A percentile compares a stretch with the other conserved stretches of the same genome.
These are phyloP conservation scores for Exsudoporus frostii DNA, from an alignment of 768 basidiomycete genomes.

Conservation along the genomic window DNA sequence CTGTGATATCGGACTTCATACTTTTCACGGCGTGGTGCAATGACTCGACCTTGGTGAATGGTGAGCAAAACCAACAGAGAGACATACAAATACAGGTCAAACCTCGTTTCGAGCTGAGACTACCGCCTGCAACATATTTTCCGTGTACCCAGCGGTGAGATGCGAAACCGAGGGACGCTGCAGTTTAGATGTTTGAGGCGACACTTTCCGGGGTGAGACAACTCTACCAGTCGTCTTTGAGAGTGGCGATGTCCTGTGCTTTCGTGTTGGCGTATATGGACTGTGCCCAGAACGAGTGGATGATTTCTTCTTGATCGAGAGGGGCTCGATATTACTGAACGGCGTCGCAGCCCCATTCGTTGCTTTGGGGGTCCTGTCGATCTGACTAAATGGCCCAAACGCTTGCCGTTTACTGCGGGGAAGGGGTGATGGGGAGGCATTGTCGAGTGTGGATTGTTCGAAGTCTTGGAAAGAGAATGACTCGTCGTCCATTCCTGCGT, in stretches of 20 bases:
- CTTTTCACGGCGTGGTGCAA: constrained; percentile 71
- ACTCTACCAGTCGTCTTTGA: constrained; percentile 42
- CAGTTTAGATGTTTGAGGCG: constrained; percentile 48
- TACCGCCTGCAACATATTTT: constrained; percentile 47
- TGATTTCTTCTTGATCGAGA: constrained; percentile 83
- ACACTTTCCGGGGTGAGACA: constrained; percentile 50
- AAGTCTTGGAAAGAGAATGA: constrained; percentile 26
- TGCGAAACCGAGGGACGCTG: constrained; percentile 22
- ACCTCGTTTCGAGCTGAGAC: constrained; percentile 68
- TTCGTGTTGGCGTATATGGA: constrained; percentile 35
- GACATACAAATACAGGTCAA: constrained; percentile 4
- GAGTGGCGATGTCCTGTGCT: constrained; percentile 51
- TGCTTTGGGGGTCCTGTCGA: constrained; percentile 52
- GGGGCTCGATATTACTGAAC: constrained; percentile 57
- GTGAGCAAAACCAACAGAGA: constrained; percentile 1
- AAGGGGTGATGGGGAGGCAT: constrained; percentile 44
- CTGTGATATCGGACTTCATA: constrained; percentile 68
- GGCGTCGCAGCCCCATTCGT: constrained; percentile 33
- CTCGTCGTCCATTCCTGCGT: constrained; percentile 46
- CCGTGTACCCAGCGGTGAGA: constrained; percentile 37
- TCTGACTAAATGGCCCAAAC: constrained; percentile 52
- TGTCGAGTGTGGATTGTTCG: constrained; percentile 27
- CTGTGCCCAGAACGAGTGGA: constrained; percentile 51
- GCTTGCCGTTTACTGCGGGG: constrained; percentile 73
- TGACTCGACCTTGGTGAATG: constrained; percentile 54